A percentile compares a stretch with the other conserved stretches of the same genome.
Conservation (phyloP, 129 eudicot species). For the Oenanthe sinensis region DNA sequence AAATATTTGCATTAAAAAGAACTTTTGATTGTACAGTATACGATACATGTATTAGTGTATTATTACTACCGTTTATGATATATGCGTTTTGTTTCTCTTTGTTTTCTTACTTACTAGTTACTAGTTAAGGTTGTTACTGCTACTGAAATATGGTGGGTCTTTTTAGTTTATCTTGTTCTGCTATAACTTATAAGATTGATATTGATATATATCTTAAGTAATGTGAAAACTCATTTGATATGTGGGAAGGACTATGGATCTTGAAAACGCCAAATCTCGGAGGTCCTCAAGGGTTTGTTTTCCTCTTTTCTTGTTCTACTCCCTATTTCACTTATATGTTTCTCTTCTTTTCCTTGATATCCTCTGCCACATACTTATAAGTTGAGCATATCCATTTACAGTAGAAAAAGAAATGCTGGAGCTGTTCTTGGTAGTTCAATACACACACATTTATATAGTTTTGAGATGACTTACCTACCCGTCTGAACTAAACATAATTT, state of each 20-base stretch:
- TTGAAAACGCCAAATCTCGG: neutral
- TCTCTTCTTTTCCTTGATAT: neutral
- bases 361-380: neutral
- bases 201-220: neutral
- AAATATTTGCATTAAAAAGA: too few species aligned
- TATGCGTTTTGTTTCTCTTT: neutral
- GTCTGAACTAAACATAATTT: neutral
- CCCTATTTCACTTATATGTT: neutral
- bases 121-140: neutral
- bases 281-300: neutral
- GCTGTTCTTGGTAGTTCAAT: neutral
- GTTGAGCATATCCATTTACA: neutral
- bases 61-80: too few species aligned
- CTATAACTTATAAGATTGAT: neutral
- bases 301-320: neutral
- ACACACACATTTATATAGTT: neutral
- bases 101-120: neutral
- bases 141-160: conserved; percentile 1
- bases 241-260: conserved; percentile 5
- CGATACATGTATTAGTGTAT: too few species aligned
- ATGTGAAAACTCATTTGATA: neutral
- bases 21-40: too few species aligned
- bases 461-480: neutral
- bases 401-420: neutral
- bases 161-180: neutral